phyloP scores from a whole-genome alignment of 441 rosid genomes.

The Pelargonium cotyledonis region DNA sequence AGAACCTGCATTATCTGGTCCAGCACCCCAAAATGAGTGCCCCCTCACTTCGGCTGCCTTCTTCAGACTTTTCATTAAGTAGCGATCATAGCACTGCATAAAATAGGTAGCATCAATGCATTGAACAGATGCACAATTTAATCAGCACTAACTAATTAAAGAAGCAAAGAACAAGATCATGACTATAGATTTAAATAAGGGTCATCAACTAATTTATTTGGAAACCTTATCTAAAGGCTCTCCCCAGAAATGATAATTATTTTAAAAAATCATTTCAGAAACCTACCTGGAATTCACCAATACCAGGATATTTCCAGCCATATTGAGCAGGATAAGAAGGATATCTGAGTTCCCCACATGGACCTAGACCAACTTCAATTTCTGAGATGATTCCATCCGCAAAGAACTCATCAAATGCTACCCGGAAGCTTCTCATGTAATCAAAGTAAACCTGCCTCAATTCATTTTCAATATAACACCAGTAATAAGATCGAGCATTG shows the following conservation, averaged over 20 bases:
- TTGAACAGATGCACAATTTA: neutral
- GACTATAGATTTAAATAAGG: neutral
- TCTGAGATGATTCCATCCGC: slow-evolving; percentile 59
- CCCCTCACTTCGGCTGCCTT: slow-evolving; percentile 85
- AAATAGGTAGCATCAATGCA: neutral
- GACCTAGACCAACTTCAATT: slow-evolving; percentile 93
- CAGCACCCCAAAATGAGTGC: slow-evolving; percentile 71
- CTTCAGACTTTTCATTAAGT: slow-evolving; percentile 63
- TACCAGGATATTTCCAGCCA: slow-evolving; percentile 98
- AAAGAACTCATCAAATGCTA: slow-evolving; percentile 73
- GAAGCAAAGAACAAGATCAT: neutral
- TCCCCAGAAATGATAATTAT: neutral
- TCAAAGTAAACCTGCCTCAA: slow-evolving; percentile 87
- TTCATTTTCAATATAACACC: neutral
- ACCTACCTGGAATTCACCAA: slow-evolving; percentile 98
- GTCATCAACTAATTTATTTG: neutral
- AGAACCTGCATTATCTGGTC: slow-evolving; percentile 84
- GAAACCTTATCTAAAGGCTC: neutral
- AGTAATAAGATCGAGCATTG: neutral
- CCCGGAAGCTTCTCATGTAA: slow-evolving; percentile 93
- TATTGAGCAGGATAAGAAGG: slow-evolving; percentile 95
- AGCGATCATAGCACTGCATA: slow-evolving; percentile 81
- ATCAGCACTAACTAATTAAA: neutral
- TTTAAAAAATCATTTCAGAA: slow-evolving; percentile 1
- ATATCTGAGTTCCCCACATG: slow-evolving; percentile 88